Conservation (phyloP, 1,284 basidiomycete genomes). For the Veloporphyrellus conicus region DNA sequence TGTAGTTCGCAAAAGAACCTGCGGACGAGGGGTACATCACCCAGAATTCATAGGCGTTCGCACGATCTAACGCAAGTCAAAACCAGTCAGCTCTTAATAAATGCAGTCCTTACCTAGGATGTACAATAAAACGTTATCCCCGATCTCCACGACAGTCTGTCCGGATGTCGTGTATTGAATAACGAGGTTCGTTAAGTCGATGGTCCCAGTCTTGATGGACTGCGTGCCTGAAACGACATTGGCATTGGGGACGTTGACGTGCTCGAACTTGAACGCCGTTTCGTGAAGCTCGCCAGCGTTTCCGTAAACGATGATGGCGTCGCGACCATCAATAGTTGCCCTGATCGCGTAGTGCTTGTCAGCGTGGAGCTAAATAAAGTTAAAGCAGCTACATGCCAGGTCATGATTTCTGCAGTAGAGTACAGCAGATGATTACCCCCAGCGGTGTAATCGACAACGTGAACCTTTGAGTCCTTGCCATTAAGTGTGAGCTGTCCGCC, state of each 20-base stretch:
- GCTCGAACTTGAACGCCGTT: conserved; percentile 41
- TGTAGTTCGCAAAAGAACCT: conserved; percentile 37
- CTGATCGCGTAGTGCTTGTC: conserved; percentile 27
- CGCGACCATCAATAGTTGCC: conserved; percentile 45
- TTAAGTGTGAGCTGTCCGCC: conserved; percentile 40
- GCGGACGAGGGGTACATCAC: conserved; percentile 41
- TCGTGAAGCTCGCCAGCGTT: conserved; percentile 47
- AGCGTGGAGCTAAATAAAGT: background rate
- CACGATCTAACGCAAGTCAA: conserved; percentile 37
- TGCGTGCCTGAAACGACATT: conserved; percentile 40
- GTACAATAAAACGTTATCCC: conserved; percentile 39
- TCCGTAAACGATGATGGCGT: conserved; percentile 48
- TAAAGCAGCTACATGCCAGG: conserved; percentile 35
- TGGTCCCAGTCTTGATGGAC: conserved; percentile 34
- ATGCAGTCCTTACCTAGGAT: conserved; percentile 37
- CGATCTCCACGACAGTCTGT: conserved; percentile 44
- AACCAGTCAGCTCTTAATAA: background rate
- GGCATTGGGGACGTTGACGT: conserved; percentile 24
- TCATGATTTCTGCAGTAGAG: conserved; percentile 48
- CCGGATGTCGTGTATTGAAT: conserved; percentile 44
- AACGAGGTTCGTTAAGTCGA: conserved; percentile 34
- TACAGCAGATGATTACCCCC: conserved; percentile 45
- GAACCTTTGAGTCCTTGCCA: conserved; percentile 50
- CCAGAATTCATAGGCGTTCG: conserved; percentile 49
- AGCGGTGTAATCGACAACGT: conserved; percentile 46